Evolutionary conservation across 495 filamentous ascomycete species (phyloP), one percentile per base, ranked within the genome.

Genomic region (Talaromyces wortmannii): DNA sequence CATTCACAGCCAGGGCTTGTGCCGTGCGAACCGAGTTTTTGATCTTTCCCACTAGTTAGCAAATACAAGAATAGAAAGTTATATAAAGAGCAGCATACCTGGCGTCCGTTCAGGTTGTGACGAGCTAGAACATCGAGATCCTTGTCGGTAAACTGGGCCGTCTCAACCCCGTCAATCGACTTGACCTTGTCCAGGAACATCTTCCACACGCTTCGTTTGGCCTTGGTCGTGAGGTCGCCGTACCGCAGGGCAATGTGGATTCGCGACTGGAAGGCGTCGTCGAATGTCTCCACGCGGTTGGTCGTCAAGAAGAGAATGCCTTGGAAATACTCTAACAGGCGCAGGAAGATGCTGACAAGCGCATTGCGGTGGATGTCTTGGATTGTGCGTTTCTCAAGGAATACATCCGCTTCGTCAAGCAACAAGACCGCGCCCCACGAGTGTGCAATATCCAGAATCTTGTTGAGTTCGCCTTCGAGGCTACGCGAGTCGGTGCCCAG

Each of bases 1-100:
- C 88, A 58, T 90, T 88, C 55, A 94, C 82, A 4, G 91, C 91
- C 12, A 96, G 77, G 0, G 87, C 87, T 67, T 96, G 91, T 1
- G 91, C 89, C 3, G 90, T 92, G 51, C 89, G 81, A 45, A 95
- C 87, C 5, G 85, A 88, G 67, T 96, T 96, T 75, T 96, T 96
- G 78, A 96, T 96, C 85, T 86, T 50, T 53, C 0, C 23, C 23
- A 23, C 23, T 23, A 23, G 23, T 23, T 23, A 23, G 23, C 23
- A 11, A 17, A 23, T 31, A 15, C 36, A 36, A 15, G n/a, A 40
- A 8, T 18, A 57, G 32, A 5, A 45, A 43, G 6, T 47, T 13
- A n/a, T 45, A 23, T 15, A 11, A 16, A 45, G 17, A 50, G 53
- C 18, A 49, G 65, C 74, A 59, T 66, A 83, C 82, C 78, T 95